Evolutionary conservation across 164 flowering plant species (phyloP).

Genomic region (Vitis labrusca): DNA sequence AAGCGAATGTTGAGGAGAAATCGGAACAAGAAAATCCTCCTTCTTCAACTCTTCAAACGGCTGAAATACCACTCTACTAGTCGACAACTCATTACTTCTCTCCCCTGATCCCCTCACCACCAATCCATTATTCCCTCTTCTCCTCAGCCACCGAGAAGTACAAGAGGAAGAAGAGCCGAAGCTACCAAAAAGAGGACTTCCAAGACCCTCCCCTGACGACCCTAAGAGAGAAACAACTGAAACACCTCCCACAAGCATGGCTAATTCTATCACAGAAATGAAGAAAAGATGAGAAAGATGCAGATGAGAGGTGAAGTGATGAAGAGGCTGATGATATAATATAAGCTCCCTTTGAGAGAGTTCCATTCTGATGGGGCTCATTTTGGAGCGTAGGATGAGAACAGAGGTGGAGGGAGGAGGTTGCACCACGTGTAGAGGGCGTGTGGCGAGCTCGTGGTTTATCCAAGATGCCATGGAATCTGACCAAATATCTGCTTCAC

Average conservation of each 20-base stretch:
- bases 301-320: not conserved
- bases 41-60: conserved; percentile 42
- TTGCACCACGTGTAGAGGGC: conserved; percentile 16
- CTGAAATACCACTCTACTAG: conserved; percentile 24
- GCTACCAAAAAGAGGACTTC: not conserved
- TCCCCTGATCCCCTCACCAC: conserved; percentile 13
- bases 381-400: conserved; percentile 23
- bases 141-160: not conserved
- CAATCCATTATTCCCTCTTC: not conserved
- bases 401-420: conserved; percentile 1
- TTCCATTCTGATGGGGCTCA: not conserved
- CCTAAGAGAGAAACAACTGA: conserved; percentile 9
- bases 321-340: not conserved
- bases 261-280: not conserved
- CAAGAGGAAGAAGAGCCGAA: not conserved
- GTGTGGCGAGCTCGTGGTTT: conserved; percentile 32
- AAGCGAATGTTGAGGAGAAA: conserved; percentile 22
- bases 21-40: conserved; percentile 18
- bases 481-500: conserved; percentile 3
- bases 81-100: not conserved
- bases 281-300: not conserved
- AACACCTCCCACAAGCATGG: conserved; percentile 23
- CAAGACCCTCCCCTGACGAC: not conserved
- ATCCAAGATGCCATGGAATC: conserved; percentile 13
- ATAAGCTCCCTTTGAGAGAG: not conserved